These are phyloP conservation scores for Nakazawaea laoshanensis DNA, from an alignment of 805 yeast genomes.

Conservation along the genomic window DNA sequence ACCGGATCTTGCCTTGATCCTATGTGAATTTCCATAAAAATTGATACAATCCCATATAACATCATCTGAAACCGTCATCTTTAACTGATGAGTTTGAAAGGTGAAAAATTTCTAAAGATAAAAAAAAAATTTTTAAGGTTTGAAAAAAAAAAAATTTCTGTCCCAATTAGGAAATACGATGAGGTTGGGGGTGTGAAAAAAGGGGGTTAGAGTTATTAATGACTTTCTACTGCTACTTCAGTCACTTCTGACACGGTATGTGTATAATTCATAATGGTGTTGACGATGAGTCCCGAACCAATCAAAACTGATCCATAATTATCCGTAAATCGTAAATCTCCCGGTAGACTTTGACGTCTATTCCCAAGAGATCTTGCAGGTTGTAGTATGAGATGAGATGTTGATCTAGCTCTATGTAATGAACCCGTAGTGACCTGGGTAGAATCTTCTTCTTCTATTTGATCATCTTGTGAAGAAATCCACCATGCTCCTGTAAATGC, in stretches of 20 bases:
- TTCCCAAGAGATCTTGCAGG: slow-evolving; percentile 2
- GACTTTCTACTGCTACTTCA: not conserved
- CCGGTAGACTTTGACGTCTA: not conserved
- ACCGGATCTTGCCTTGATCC: slow-evolving; percentile 78
- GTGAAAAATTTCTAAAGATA: not conserved
- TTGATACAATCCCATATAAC: slow-evolving; percentile 96
- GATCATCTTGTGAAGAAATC: slow-evolving; percentile 15
- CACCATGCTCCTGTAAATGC: slow-evolving; percentile 34
- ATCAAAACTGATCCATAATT: slow-evolving; percentile 3
- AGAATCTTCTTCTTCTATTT: slow-evolving; percentile 22
- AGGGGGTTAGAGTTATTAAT: no score
- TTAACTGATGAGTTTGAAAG: not conserved
- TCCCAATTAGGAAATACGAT: no score
- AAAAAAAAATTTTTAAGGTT: not conserved
- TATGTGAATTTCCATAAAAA: slow-evolving; percentile 92
- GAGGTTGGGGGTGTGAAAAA: not conserved
- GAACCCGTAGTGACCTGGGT: not conserved
- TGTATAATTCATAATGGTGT: slow-evolving; percentile 7
- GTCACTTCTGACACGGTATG: slow-evolving; percentile 1
- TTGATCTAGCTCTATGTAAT: slow-evolving; percentile 8
- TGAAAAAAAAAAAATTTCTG: not conserved
- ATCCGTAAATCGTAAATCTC: not conserved
- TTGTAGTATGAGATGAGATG: slow-evolving; percentile 4
- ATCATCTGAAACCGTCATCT: slow-evolving; percentile 29
- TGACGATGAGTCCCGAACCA: slow-evolving; percentile 8